Evolutionary conservation across 2,329 filamentous ascomycete genomes (phyloP), one percentile per base, ranked within the genome.

Genomic region (Teratosphaeria destructans): DNA sequence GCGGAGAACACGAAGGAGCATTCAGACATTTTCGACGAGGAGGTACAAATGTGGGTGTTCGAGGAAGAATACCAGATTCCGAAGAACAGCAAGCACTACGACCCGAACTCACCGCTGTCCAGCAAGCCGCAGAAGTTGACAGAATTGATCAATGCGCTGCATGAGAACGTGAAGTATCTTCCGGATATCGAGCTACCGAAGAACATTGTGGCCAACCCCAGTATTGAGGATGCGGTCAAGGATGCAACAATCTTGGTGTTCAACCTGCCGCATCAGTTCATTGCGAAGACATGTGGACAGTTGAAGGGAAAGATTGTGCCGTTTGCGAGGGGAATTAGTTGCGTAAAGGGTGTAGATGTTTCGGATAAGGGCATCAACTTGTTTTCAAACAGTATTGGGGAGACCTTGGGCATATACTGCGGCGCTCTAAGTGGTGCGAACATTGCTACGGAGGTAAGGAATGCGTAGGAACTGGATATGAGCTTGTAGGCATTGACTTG

Each of bases 41-140:
- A 90, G 63, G 91, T 99, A 57, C 90, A 95, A 76, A 97, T 99
- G 94, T 99, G 94, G 94, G 95, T 99, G 70, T 96, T 85, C 72
- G 94, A 99, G 76, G 94, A 99, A 75, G 84, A 95, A 27, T 86
- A 96, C 64, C 82, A 83, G 58, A 79, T 96, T 52, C 77, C 88
- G 12, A 81, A 86, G 68, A 81, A 82, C 64, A 93, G 89, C 55
- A 85, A 84, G 66, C 82, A 90, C 76, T 91, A 90, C 79, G 81
- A 88, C 68, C 70, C 82, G 23, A 81, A 84, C 63, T 34, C 53
- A 1, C 16, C 27, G 16, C 27, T 54, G 12, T 6, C 29, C 14
- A 55, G 29, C 53, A 80, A 84, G 64, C 84, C 87, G 3, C 89
- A 94, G 74, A 96, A 96, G 78, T 86, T 99, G 74, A 96, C 94